Conservation (phyloP, 805 yeast species). For the Lipomyces lipofer region DNA sequence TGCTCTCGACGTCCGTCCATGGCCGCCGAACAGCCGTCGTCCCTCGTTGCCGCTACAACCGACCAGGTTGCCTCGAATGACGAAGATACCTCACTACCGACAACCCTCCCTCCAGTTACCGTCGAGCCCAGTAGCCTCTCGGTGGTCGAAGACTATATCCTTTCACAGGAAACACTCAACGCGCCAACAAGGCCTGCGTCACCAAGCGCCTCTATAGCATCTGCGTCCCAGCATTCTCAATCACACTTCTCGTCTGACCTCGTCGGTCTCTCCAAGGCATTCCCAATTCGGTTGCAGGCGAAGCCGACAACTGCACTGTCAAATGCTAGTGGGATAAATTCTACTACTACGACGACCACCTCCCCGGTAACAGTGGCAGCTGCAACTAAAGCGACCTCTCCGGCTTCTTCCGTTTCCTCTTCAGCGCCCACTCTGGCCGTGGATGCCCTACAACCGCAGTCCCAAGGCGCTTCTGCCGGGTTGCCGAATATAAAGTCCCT, state of each 20-base stretch:
- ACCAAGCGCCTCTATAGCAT: conserved; percentile 2
- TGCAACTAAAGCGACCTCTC: conserved; percentile 11
- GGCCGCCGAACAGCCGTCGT: conserved; percentile 14
- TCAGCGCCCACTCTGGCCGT: conserved; percentile 1
- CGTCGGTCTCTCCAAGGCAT: conserved; percentile 23
- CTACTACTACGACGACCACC: conserved; percentile 13
- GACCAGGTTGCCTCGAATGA: conserved; percentile 14
- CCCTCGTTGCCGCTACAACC: conserved; percentile 1
- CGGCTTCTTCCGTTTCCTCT: conserved; percentile 20
- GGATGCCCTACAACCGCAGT: not conserved
- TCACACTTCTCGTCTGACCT: conserved; percentile 16
- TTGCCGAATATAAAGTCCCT: conserved; percentile 20
- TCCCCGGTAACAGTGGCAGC: conserved; percentile 12
- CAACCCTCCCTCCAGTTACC: conserved; percentile 19
- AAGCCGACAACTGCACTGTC: conserved; percentile 34
- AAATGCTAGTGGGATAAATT: conserved; percentile 9
- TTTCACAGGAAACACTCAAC: conserved; percentile 23
- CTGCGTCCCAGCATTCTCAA: conserved; percentile 3
- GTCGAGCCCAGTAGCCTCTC: conserved; percentile 12
- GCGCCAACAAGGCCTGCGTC: conserved; percentile 6
- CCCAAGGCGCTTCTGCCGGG: conserved; percentile 1
- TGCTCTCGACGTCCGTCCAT: conserved; percentile 7
- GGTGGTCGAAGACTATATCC: conserved; percentile 27
- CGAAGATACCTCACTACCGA: conserved; percentile 13
- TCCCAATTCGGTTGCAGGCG: conserved; percentile 31